Percentiles rank a stretch among this genome's conserved stretches.
phyloP scores from a whole-genome alignment of 202 grass and related monocot genomes.

The Sporobolus alterniflorus region DNA sequence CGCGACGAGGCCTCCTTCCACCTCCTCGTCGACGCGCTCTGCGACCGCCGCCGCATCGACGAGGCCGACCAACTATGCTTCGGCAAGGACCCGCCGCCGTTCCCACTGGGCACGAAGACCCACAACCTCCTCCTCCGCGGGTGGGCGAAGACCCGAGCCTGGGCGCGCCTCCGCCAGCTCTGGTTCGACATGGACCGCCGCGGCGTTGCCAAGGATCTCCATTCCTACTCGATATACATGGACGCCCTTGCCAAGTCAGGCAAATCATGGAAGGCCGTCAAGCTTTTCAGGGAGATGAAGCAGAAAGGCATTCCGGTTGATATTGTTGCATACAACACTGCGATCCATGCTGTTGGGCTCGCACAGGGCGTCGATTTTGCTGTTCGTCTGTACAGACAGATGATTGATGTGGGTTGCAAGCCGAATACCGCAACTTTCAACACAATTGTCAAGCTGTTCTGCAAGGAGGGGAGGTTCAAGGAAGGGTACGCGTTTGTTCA shows the following conservation, averaged over 20 bases:
- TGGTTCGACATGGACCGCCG: conserved; percentile 90
- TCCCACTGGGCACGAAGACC: conserved; percentile 66
- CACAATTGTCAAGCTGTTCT: conserved; percentile 74
- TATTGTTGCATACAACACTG: conserved; percentile 73
- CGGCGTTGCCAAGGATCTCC: conserved; percentile 76
- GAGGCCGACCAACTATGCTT: conserved; percentile 80
- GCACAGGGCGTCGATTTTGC: conserved; percentile 74
- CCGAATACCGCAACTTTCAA: conserved; percentile 80
- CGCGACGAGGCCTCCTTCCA: conserved; percentile 69
- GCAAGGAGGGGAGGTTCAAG: conserved; percentile 79
- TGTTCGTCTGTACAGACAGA: conserved; percentile 65
- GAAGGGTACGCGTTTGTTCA: conserved; percentile 81
- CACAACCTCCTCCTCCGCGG: conserved; percentile 91
- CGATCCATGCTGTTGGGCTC: conserved; percentile 70
- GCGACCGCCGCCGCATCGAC: conserved; percentile 74
- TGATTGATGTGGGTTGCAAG: conserved; percentile 69
- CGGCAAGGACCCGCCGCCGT: conserved; percentile 44
- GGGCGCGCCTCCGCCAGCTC: conserved; percentile 64
- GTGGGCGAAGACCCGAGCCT: conserved; percentile 72
- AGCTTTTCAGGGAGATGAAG: conserved; percentile 85
- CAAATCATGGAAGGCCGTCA: conserved; percentile 86
- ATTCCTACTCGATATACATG: conserved; percentile 98
- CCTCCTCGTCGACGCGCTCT: conserved; percentile 83
- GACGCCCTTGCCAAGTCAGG: conserved; percentile 75
- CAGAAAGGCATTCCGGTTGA: conserved; percentile 53